These are phyloP conservation scores for Candida pseudofarinosa DNA, from an alignment of 805 yeast species.

Conservation along the genomic window DNA sequence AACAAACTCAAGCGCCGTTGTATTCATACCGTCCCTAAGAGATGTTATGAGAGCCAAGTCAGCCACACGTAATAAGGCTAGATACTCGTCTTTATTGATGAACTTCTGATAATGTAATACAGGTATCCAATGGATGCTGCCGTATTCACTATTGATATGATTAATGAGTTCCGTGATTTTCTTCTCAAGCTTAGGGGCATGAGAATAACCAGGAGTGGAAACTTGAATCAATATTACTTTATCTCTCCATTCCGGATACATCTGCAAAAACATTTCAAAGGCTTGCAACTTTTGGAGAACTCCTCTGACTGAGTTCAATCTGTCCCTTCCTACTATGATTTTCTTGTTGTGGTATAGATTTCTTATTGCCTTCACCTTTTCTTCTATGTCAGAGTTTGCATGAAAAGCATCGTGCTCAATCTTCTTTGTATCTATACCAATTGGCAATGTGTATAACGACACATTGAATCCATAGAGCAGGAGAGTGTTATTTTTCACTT, in stretches of 20 bases:
- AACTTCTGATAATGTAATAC: constrained; percentile 91
- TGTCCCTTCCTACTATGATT: constrained; percentile 89
- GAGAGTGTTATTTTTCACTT: constrained; percentile 54
- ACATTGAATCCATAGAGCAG: constrained; percentile 75
- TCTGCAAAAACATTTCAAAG: constrained; percentile 77
- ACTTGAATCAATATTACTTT: constrained; percentile 89
- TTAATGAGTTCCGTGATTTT: constrained; percentile 80
- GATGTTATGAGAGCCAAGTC: constrained; percentile 87
- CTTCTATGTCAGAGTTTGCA: constrained; percentile 42
- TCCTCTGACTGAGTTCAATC: constrained; percentile 88
- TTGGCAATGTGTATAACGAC: constrained; percentile 72
- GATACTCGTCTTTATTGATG: constrained; percentile 81
- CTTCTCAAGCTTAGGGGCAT: constrained; percentile 64
- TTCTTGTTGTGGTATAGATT: constrained; percentile 61
- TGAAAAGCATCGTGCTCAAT: constrained; percentile 61
- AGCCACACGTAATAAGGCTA: constrained; percentile 83
- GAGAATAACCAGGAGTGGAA: constrained; percentile 69
- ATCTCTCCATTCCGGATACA: constrained; percentile 90
- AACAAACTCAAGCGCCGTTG: constrained; percentile 89
- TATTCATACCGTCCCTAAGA: constrained; percentile 93
- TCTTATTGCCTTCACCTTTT: constrained; percentile 61
- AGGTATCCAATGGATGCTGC: constrained; percentile 78
- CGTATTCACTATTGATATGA: constrained; percentile 80
- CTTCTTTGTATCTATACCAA: constrained; percentile 78
- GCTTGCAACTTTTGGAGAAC: constrained; percentile 92